Conservation (phyloP, 1,284 basidiomycete species). For the Erythrobasidium hasegawianum region DNA sequence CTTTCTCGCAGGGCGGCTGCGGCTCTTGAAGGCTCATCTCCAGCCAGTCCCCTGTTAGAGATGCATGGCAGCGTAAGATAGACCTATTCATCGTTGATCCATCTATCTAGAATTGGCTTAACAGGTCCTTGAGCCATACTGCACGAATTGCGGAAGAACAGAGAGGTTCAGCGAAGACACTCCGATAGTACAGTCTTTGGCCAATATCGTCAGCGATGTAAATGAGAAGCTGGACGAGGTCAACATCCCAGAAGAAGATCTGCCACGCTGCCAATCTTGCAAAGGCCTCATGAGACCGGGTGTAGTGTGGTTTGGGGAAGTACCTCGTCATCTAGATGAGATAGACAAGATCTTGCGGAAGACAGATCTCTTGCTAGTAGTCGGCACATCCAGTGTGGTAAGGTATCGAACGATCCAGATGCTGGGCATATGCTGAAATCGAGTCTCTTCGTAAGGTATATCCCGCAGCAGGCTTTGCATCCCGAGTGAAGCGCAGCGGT, state of each 20-base stretch:
- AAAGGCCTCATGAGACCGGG: slow-evolving; percentile 56
- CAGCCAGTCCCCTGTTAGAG: slow-evolving; percentile 53
- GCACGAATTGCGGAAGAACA: slow-evolving; percentile 7
- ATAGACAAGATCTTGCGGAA: slow-evolving; percentile 55
- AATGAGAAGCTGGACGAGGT: slow-evolving; percentile 40
- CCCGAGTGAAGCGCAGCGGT: slow-evolving; percentile 49
- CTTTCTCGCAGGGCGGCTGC: slow-evolving; percentile 53
- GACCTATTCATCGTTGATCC: no score
- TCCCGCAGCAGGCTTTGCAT: slow-evolving; percentile 55
- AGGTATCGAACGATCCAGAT: no score
- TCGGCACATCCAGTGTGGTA: slow-evolving; percentile 62
- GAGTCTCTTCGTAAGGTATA: slow-evolving; percentile 42
- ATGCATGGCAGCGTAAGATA: slow-evolving; percentile 65
- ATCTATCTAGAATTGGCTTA: no score
- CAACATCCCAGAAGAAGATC: slow-evolving; percentile 52
- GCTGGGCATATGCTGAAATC: not conserved
- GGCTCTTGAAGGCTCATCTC: not conserved
- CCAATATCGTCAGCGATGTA: slow-evolving; percentile 56
- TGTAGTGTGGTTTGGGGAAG: slow-evolving; percentile 66
- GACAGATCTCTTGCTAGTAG: slow-evolving; percentile 61
- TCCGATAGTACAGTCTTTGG: slow-evolving; percentile 51
- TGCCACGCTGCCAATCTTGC: slow-evolving; percentile 55
- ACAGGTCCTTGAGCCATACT: slow-evolving; percentile 53
- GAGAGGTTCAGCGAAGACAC: slow-evolving; percentile 5
- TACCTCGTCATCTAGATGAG: slow-evolving; percentile 51